Percentiles rank a stretch among this genome's conserved stretches.
Evolutionary conservation across 2,329 filamentous ascomycete genomes (phyloP).

Genomic region (Xylaria arbuscula): DNA sequence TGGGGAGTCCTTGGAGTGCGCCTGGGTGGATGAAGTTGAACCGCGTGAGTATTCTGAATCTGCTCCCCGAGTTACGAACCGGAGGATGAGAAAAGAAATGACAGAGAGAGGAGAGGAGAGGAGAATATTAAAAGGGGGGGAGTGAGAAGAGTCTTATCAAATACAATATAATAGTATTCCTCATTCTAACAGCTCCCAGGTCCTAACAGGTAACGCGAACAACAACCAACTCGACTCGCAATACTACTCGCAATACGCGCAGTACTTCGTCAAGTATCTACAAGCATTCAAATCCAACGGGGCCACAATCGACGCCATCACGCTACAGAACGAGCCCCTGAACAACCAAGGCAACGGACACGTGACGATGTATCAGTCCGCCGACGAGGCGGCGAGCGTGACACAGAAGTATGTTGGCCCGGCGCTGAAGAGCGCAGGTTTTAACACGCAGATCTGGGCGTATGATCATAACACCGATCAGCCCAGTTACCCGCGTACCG

Average conservation of each 20-base stretch:
- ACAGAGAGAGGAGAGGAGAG: neutral
- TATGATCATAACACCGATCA: constrained; percentile 57
- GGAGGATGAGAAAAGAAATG: neutral
- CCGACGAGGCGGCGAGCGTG: constrained; percentile 53
- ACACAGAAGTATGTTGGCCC: constrained; percentile 55
- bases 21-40: constrained; percentile 59
- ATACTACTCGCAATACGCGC: constrained; percentile 51
- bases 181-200: constrained; percentile 31
- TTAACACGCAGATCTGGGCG: constrained; percentile 60
- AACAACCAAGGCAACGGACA: constrained; percentile 54
- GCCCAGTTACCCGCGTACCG: constrained; percentile 54
- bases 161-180: neutral
- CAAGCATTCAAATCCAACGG: constrained; percentile 53
- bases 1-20: constrained; percentile 55
- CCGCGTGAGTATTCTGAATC: constrained; percentile 37
- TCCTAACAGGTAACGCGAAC: constrained; percentile 51
- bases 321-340: constrained; percentile 59
- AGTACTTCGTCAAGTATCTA: constrained; percentile 57
- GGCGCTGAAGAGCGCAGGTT: constrained; percentile 53
- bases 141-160: neutral
- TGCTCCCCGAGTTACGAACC: neutral
- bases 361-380: constrained; percentile 54
- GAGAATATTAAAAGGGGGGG: neutral
- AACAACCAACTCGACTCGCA: constrained; percentile 54
- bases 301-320: constrained; percentile 55